Evolutionary conservation across 495 filamentous ascomycete genomes (phyloP).

Genomic region (Daldinia vernicosa): DNA sequence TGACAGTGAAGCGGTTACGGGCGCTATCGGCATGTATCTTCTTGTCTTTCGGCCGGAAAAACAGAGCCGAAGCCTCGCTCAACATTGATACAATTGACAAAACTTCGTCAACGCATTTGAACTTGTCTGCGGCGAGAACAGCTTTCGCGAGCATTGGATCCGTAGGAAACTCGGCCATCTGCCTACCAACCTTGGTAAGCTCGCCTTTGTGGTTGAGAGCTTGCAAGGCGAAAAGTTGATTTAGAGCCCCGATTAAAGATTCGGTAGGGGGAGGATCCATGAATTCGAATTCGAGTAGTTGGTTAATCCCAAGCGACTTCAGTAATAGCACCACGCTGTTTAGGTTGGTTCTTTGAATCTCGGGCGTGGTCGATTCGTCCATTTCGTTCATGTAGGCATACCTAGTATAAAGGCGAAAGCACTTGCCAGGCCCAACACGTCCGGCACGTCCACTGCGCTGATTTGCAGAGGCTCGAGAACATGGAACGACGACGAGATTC

Average conservation of each 20-base stretch:
- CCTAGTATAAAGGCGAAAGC: constrained; percentile 94
- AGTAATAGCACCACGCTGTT: constrained; percentile 84
- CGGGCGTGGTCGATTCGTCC: constrained; percentile 90
- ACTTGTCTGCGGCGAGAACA: constrained; percentile 86
- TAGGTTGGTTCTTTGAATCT: constrained; percentile 92
- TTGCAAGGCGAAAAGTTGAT: constrained; percentile 91
- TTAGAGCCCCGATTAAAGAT: constrained; percentile 87
- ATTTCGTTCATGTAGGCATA: constrained; percentile 95
- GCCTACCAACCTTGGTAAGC: constrained; percentile 88
- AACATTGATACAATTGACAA: constrained; percentile 96
- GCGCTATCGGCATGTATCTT: constrained; percentile 95
- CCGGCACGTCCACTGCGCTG: constrained; percentile 93
- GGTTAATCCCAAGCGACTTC: constrained; percentile 92
- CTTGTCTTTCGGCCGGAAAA: constrained; percentile 97
- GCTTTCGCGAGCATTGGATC: constrained; percentile 93
- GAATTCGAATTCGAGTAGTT: constrained; percentile 94
- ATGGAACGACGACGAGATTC: constrained; percentile 87
- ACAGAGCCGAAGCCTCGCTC: constrained; percentile 84
- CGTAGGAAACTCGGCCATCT: constrained; percentile 97
- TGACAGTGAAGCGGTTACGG: constrained; percentile 88
- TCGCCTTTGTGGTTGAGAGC: constrained; percentile 90
- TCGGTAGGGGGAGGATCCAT: constrained; percentile 94
- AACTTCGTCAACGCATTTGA: constrained; percentile 93
- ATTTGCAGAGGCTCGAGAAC: constrained; percentile 92
- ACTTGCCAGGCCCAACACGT: constrained; percentile 92